These are phyloP conservation scores for Monosporascus sp. DNA, from an alignment of 2,329 filamentous ascomycete genomes.

Conservation along the genomic window DNA sequence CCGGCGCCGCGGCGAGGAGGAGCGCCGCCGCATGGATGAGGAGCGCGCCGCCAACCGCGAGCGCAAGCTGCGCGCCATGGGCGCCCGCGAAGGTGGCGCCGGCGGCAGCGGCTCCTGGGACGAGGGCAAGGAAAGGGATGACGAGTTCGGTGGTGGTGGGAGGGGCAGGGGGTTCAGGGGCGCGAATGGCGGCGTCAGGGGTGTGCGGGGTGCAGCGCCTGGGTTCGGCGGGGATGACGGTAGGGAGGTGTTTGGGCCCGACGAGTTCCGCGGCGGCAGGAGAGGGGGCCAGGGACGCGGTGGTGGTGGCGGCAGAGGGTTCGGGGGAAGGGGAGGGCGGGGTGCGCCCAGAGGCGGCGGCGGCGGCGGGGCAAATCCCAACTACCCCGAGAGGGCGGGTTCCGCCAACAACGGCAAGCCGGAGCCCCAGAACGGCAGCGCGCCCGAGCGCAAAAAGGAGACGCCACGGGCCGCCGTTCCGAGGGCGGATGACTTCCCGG, in stretches of 20 bases:
- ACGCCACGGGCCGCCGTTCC: conserved; percentile 25
- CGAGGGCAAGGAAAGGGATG: conserved; percentile 45
- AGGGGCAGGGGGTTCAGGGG: conserved; percentile 38
- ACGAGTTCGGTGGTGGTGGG: conserved; percentile 15
- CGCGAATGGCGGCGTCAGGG: conserved; percentile 34
- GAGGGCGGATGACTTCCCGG: conserved; percentile 34
- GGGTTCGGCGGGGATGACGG: conserved; percentile 22
- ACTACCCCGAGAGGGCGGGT: conserved; percentile 10
- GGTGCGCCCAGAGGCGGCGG: conserved; percentile 24
- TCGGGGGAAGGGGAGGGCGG: conserved; percentile 14
- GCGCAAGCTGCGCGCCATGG: conserved; percentile 55
- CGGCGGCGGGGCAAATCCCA: conserved; percentile 25
- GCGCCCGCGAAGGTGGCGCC: conserved; percentile 38
- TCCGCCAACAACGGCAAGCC: conserved; percentile 2
- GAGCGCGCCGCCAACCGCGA: conserved; percentile 56
- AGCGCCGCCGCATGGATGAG: conserved; percentile 47
- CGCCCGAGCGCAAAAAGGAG: conserved; percentile 13
- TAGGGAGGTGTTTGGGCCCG: conserved; percentile 20
- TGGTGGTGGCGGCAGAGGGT: conserved; percentile 24
- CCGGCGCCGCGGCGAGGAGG: conserved; percentile 45
- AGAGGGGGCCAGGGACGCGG: conserved; percentile 24
- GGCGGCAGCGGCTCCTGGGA: conserved; percentile 52
- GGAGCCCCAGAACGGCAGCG: conserved; percentile 10
- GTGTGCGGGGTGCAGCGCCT: conserved; percentile 34
- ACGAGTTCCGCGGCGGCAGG: conserved; percentile 21